Evolutionary conservation across 1,139 yeast species (phyloP).

Genomic region (Taiozyma sp.): DNA sequence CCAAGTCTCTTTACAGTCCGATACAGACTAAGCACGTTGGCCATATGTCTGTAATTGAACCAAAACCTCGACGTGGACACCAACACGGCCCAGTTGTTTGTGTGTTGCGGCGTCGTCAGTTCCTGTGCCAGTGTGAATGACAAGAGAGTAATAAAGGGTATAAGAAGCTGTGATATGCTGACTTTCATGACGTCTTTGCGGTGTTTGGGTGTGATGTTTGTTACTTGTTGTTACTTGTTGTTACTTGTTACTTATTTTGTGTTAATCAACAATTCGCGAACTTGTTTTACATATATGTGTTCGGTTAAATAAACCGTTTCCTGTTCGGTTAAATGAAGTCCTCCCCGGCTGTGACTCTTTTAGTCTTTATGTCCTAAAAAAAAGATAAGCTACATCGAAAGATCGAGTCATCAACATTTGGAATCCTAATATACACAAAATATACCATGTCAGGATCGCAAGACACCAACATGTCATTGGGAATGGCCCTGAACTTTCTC

Average conservation of each 20-base stretch:
- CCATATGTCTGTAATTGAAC: slow-evolving; percentile 98
- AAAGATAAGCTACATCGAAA: too few relatives aligned
- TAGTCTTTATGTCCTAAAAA: too few relatives aligned
- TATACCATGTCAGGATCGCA: neutral
- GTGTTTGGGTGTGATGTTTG: neutral
- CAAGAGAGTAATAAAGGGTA: neutral
- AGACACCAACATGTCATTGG: slow-evolving; percentile 5
- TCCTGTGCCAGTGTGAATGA: neutral
- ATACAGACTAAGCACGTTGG: slow-evolving; percentile 90
- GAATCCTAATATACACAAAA: too few relatives aligned
- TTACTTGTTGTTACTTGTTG: too few relatives aligned
- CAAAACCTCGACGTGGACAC: slow-evolving; percentile 96
- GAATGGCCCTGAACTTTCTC: neutral
- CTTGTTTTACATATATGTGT: too few relatives aligned
- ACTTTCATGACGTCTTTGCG: neutral
- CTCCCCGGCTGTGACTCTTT: too few relatives aligned
- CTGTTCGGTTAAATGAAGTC: too few relatives aligned
- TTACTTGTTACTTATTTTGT: too few relatives aligned
- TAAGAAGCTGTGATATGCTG: neutral
- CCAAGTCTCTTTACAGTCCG: slow-evolving; percentile 94
- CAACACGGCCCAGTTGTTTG: slow-evolving; percentile 92
- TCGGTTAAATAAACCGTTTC: too few relatives aligned
- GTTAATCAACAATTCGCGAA: too few relatives aligned
- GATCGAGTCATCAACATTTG: too few relatives aligned
- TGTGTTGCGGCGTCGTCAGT: slow-evolving; percentile 42